These are phyloP conservation scores for Stagonosporopsis vannaccii DNA, from an alignment of 2,329 filamentous ascomycete genomes.

Conservation along the genomic window DNA sequence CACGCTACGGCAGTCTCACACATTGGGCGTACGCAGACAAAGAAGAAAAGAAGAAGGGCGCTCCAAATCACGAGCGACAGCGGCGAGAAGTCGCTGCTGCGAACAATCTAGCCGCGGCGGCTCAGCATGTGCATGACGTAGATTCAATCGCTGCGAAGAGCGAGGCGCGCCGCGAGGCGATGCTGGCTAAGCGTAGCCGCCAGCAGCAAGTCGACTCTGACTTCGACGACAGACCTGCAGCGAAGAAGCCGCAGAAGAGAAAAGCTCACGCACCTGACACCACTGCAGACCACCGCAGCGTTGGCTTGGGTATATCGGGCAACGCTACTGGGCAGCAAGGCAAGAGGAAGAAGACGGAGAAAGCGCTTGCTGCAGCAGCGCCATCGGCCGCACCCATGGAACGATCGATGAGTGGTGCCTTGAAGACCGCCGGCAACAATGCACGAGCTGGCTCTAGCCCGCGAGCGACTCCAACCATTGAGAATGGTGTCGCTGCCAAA, in stretches of 20 bases:
- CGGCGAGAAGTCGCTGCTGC: conserved; percentile 79
- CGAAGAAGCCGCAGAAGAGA: conserved; percentile 70
- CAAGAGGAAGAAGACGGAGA: conserved; percentile 85
- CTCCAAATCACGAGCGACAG: conserved; percentile 73
- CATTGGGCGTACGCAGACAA: conserved; percentile 97
- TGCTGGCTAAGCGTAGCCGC: conserved; percentile 72
- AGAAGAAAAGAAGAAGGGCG: conserved; percentile 63
- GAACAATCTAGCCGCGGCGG: conserved; percentile 72
- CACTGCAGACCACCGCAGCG: conserved; percentile 49
- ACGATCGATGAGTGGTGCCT: conserved; percentile 67
- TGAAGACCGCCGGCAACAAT: conserved; percentile 58
- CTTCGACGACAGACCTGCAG: conserved; percentile 69
- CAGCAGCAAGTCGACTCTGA: conserved; percentile 80
- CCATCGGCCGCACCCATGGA: conserved; percentile 62
- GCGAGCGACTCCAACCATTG: conserved; percentile 70
- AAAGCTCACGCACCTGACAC: conserved; percentile 64
- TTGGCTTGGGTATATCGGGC: conserved; percentile 70
- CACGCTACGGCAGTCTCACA: conserved; percentile 86
- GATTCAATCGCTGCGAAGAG: conserved; percentile 83
- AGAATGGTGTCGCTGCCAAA: conserved; percentile 54
- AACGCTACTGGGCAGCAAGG: conserved; percentile 63
- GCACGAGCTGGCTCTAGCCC: conserved; percentile 64
- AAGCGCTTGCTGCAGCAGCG: conserved; percentile 52
- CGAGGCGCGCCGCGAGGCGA: conserved; percentile 82
- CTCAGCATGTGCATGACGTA: conserved; percentile 77